Evolutionary conservation across 768 basidiomycete genomes (phyloP).

Genomic region (Lactarius akahatsu): DNA sequence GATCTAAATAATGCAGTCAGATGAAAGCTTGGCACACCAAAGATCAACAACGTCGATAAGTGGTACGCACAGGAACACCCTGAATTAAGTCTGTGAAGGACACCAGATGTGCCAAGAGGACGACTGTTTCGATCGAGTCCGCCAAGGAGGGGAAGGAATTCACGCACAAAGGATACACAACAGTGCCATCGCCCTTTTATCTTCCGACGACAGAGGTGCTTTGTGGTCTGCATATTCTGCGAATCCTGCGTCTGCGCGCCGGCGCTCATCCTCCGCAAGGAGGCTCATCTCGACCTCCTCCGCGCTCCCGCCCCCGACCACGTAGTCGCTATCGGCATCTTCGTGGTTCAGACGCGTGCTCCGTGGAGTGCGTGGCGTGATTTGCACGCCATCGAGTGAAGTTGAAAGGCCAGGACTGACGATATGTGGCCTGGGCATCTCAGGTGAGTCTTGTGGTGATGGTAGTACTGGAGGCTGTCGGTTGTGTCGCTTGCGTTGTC

Average conservation of each 20-base stretch:
- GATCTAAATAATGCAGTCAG: constrained; percentile 44
- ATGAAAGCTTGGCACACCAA: background rate
- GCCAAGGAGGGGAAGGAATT: constrained; percentile 8
- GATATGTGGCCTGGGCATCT: constrained; percentile 1
- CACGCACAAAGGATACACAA: constrained; percentile 48
- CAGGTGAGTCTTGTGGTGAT: background rate
- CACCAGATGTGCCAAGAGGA: background rate
- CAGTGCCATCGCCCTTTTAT: constrained; percentile 47
- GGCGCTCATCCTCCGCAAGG: constrained; percentile 25
- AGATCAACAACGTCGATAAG: constrained; percentile 26
- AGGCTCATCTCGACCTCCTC: constrained; percentile 32
- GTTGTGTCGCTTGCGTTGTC: constrained; percentile 15
- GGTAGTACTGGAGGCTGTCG: background rate
- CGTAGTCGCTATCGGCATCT: background rate
- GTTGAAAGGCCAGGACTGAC: constrained; percentile 4
- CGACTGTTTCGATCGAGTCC: background rate
- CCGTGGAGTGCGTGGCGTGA: constrained; percentile 25
- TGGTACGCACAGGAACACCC: constrained; percentile 76
- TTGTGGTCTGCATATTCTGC: constrained; percentile 8
- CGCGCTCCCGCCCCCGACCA: constrained; percentile 9
- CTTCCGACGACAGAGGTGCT: constrained; percentile 32
- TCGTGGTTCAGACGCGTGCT: background rate
- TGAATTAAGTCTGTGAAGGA: constrained; percentile 51
- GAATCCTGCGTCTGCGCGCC: constrained; percentile 27
- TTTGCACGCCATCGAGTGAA: constrained; percentile 21